Evolutionary conservation across 148 eudicot genomes (phyloP), one percentile per base, ranked within the genome.

Genomic region (Arbutus unedo): DNA sequence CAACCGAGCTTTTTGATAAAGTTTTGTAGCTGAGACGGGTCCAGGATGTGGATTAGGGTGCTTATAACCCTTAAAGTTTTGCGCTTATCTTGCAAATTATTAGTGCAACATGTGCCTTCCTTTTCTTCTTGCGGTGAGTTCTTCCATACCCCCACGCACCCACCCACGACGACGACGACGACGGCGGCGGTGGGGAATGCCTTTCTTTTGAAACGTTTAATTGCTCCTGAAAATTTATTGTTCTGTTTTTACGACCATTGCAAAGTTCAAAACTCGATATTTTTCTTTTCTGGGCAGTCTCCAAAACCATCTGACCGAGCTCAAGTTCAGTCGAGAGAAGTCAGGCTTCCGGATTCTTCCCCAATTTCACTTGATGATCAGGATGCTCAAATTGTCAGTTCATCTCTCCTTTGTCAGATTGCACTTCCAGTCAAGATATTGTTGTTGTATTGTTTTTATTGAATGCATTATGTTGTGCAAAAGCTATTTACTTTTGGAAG

Each of bases 351-450:
- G 49, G 91, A 91, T 83, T 91, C 94, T 62, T 81, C 91, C 8
- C 91, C 91, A 6, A 91, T 94, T 11, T 87, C 98, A 14, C 91
- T 97, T 55, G 99, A 97, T 79, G 99, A 94, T 75, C 97, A 94
- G 79, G 99, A 97, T 87, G 98, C 93, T 83, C 95, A 91, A 77
- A 91, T 97, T 87, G 99, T 94, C 25, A 88, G 99, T 89, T 87
- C 66, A 16, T 71, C 18, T 77, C 48, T 50, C 72, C 11, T 75
- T 83, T 18, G 11, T 43, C 53, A 21, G 79, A 44, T 67, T 43
- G 81, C 21, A 44, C 67, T 8, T 80, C 44, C 6, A 41, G 64
- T 60, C 68, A 51, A 31, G 67, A 13, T 41, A 18, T 77, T 41
- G 1, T 10, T 23, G 47, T 23, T 79, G 5, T 14, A 25, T 50